Evolutionary conservation across 2,329 filamentous ascomycete genomes (phyloP), one percentile per base, ranked within the genome.

Genomic region (Chrysoporthe puriensis): DNA sequence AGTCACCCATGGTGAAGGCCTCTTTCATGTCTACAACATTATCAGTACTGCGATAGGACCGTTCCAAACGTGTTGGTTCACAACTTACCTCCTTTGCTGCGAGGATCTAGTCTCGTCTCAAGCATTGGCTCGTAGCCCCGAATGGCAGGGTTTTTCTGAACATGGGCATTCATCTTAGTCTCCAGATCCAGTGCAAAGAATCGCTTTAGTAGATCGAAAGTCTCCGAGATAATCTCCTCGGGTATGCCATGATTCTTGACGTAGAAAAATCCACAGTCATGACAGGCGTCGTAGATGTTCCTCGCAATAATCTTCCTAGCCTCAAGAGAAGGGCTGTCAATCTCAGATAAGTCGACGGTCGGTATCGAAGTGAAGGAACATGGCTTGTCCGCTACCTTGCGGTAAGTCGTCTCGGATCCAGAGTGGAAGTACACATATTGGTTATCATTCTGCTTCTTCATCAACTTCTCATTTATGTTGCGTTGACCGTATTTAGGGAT

Each of bases 1-100:
- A 78, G 68, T 80, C 77, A 40, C 79, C 78, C 72, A 79, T 77
- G 5, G 75, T 77, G 62, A 78, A 79, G 1, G 78, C 77, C 69
- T 79, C 78, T 61, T 77, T 74, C 32, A 72, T 73, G 11, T 74
- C 73, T 74, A n/a, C 9, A 4, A 1, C 1, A 5, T 8, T 34
- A 16, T 64, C 4, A 67, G n/a, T 57, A 26, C 32, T 3, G 7
- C 26, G 26, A 54, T 16, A 32, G 32, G 44, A 54, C 48, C 58
- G 26, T 32, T 4, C 1, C 18, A 46, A 43, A 63, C 21, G 21
- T 32, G 13, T 11, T n/a, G 54, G 14, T n/a, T 2, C 2, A 3
- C 3, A 5, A 69, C 73, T 61, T 69, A 72, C 76, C 76, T 65
- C 75, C 76, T 61, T 69, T 70, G 2, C 75, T 77, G 40, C 72